Conservation (phyloP, 805 yeast species). For the Pichia membranifaciens region DNA sequence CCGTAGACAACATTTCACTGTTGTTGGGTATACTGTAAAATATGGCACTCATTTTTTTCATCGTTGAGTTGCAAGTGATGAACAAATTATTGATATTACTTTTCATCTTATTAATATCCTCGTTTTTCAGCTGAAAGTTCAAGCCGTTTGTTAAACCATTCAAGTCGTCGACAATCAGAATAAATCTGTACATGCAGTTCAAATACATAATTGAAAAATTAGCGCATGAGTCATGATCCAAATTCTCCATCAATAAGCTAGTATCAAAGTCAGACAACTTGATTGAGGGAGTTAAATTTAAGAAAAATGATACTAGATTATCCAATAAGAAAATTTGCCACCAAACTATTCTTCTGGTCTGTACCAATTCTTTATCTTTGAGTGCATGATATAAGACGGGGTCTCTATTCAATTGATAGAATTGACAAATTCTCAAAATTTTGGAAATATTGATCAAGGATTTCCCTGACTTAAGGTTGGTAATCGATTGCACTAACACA, state of each 20-base stretch:
- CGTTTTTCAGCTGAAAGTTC: slow-evolving; percentile 34
- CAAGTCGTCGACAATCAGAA: slow-evolving; percentile 47
- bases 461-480: slow-evolving; percentile 23
- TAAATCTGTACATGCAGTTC: slow-evolving; percentile 28
- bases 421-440: slow-evolving; percentile 23
- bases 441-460: slow-evolving; percentile 21
- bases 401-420: slow-evolving; percentile 47
- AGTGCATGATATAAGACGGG: slow-evolving; percentile 49
- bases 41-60: slow-evolving; percentile 33
- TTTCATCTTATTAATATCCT: slow-evolving; percentile 41
- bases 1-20: neutral
- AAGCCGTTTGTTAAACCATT: slow-evolving; percentile 47
- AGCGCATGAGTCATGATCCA: slow-evolving; percentile 1
- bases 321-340: slow-evolving; percentile 62
- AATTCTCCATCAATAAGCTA: slow-evolving; percentile 20
- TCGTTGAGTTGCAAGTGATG: slow-evolving; percentile 44
- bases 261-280: slow-evolving; percentile 24
- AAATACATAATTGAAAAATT: slow-evolving; percentile 18
- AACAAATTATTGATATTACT: slow-evolving; percentile 45
- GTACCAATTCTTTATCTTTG: slow-evolving; percentile 42
- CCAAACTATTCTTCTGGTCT: slow-evolving; percentile 54
- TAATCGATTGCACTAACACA: slow-evolving; percentile 21
- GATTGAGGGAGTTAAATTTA: slow-evolving; percentile 22
- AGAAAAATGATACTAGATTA: slow-evolving; percentile 31
- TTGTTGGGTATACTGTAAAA: slow-evolving; percentile 5